Evolutionary conservation across 164 flowering plant genomes (phyloP).

Genomic region (Cinnamomum micranthum): DNA sequence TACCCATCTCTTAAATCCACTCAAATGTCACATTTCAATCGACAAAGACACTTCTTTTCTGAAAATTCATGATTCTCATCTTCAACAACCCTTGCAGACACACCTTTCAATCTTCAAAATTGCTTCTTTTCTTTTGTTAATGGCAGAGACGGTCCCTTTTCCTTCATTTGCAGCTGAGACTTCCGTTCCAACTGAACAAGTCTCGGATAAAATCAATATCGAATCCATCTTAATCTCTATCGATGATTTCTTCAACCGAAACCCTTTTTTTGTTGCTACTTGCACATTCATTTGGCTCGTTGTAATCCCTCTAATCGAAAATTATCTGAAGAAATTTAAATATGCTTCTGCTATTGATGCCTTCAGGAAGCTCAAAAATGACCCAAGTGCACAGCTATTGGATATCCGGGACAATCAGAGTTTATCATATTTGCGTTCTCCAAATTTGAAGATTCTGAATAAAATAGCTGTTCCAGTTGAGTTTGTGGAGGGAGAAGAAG

Average conservation of each 20-base stretch:
- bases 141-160: constrained; percentile 27
- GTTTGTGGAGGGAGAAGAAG: constrained; percentile 55
- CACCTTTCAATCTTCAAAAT: constrained; percentile 11
- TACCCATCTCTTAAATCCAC: constrained; percentile 5
- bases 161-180: constrained; percentile 51
- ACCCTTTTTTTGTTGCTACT: constrained; percentile 82
- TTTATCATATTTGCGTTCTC: constrained; percentile 45
- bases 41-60: not conserved
- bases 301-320: constrained; percentile 58
- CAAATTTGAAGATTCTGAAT: constrained; percentile 58
- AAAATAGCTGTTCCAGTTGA: constrained; percentile 50
- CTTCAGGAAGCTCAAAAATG: constrained; percentile 60
- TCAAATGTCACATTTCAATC: constrained; percentile 1
- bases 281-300: constrained; percentile 81
- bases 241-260: constrained; percentile 65
- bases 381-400: constrained; percentile 55
- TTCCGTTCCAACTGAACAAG: constrained; percentile 23
- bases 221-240: constrained; percentile 67
- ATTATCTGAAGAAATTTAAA: constrained; percentile 63
- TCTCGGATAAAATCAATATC: constrained; percentile 47
- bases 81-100: constrained; percentile 3
- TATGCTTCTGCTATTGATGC: constrained; percentile 65
- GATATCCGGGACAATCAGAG: constrained; percentile 69
- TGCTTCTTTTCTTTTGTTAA: constrained; percentile 20
- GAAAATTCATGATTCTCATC: constrained; percentile 13